Conservation (phyloP, 169 alveolate species). For the Cystoisospora suis region DNA sequence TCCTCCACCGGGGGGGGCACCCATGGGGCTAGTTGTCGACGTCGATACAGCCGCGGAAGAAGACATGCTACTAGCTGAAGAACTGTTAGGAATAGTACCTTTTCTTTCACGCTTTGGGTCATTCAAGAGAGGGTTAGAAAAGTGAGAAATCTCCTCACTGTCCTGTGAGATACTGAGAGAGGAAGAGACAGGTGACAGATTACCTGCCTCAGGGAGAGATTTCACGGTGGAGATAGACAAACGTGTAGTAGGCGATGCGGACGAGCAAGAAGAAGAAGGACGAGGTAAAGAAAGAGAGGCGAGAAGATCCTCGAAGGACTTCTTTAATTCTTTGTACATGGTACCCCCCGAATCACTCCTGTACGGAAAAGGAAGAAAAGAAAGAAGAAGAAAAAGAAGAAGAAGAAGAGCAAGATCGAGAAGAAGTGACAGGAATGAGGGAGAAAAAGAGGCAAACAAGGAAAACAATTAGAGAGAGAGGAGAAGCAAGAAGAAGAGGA, state of each 20-base stretch:
- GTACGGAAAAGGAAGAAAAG: neutral
- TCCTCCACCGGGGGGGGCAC: too few species aligned
- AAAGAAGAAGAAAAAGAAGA: neutral
- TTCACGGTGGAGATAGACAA: neutral
- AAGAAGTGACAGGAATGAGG: neutral
- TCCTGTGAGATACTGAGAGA: too few species aligned
- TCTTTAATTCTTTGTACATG: neutral
- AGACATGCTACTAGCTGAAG: too few species aligned
- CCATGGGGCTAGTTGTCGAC: too few species aligned
- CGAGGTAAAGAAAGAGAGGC: neutral
- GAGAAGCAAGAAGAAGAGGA: neutral
- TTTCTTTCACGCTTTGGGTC: too few species aligned
- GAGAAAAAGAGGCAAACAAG: neutral
- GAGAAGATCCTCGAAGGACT: slow-evolving; percentile 1
- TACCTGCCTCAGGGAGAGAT: too few species aligned
- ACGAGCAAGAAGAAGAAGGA: neutral
- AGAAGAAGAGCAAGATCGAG: neutral
- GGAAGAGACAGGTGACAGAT: too few species aligned
- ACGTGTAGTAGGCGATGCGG: neutral
- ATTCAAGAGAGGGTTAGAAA: too few species aligned
- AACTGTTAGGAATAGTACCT: too few species aligned
- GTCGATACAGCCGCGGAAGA: too few species aligned
- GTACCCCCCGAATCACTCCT: slow-evolving; percentile 8
- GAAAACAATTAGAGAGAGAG: neutral
- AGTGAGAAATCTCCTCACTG: too few species aligned